phyloP scores from a whole-genome alignment of 257 asterid species.

The Osmanthus fragrans region DNA sequence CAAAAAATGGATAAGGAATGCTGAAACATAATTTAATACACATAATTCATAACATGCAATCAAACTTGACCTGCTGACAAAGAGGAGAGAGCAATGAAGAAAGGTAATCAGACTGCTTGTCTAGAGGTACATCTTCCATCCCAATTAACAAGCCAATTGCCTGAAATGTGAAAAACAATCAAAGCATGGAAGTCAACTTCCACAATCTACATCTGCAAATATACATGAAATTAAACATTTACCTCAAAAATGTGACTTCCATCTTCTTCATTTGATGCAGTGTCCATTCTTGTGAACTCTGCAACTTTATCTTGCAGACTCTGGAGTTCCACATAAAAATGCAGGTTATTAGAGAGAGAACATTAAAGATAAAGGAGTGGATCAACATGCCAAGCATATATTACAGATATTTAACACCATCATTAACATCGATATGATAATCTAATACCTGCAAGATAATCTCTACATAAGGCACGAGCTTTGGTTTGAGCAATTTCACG shows the following conservation, averaged over 20 bases:
- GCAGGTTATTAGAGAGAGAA: not conserved
- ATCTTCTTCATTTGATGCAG: slow-evolving; percentile 67
- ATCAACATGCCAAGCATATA: slow-evolving; percentile 4
- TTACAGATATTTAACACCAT: slow-evolving; percentile 3
- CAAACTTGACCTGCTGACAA: slow-evolving; percentile 79
- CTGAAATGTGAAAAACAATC: slow-evolving; percentile 34
- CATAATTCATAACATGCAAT: slow-evolving; percentile 10
- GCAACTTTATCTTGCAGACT: slow-evolving; percentile 77
- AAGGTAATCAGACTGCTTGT: slow-evolving; percentile 80
- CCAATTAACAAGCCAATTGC: slow-evolving; percentile 96
- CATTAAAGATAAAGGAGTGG: slow-evolving; percentile 2
- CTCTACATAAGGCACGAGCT: slow-evolving; percentile 90
- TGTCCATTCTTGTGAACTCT: slow-evolving; percentile 61
- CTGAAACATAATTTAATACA: not conserved
- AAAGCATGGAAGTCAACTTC: not conserved
- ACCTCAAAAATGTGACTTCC: slow-evolving; percentile 98
- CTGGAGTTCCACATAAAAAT: slow-evolving; percentile 42
- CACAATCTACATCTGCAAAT: not conserved
- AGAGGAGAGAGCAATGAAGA: slow-evolving; percentile 87
- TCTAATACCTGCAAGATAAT: slow-evolving; percentile 78
- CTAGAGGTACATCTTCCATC: slow-evolving; percentile 90
- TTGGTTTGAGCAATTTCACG: slow-evolving; percentile 80
- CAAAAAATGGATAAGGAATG: not conserved
- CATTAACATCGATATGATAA: not conserved
- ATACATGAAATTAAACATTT: not conserved